phyloP scores from a whole-genome alignment of 495 filamentous ascomycete species.

The Neurospora sp. region DNA sequence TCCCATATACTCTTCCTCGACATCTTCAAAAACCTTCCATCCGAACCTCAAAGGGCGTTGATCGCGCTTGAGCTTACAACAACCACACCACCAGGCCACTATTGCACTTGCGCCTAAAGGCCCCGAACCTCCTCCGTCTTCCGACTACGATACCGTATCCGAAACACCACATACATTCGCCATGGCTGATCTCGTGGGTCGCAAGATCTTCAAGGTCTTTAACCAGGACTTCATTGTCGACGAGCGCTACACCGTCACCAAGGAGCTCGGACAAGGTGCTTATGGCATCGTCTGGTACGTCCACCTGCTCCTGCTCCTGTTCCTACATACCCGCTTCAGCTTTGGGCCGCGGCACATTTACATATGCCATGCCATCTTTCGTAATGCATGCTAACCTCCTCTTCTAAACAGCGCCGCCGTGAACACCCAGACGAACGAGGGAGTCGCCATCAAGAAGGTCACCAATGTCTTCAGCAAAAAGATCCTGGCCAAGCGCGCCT shows the following conservation, averaged over 20 bases:
- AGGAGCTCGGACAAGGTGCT: conserved; percentile 94
- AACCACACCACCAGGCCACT: not conserved
- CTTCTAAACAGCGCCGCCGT: conserved; percentile 61
- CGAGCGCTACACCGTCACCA: conserved; percentile 95
- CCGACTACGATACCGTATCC: not conserved
- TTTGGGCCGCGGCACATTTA: not conserved
- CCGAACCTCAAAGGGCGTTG: not conserved
- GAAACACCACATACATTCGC: conserved; percentile 4
- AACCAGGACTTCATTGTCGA: conserved; percentile 99
- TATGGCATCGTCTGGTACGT: conserved; percentile 97
- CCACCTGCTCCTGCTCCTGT: not conserved
- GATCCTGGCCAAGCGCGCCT: conserved; percentile 92
- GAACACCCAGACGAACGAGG: conserved; percentile 82
- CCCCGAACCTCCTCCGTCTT: not conserved
- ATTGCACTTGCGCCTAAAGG: not conserved
- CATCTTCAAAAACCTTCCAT: not conserved
- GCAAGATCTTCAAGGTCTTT: conserved; percentile 99
- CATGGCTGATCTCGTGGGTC: conserved; percentile 73
- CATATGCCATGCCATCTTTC: not conserved
- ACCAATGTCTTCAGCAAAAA: conserved; percentile 99
- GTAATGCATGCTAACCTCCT: not conserved
- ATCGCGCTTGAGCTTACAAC: not conserved
- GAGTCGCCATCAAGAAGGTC: conserved; percentile 98
- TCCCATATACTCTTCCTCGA: not conserved
- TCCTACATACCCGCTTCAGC: not conserved